These are phyloP conservation scores for Pterocarpus santalinus DNA, from an alignment of 306 rosid genomes.

Conservation along the genomic window DNA sequence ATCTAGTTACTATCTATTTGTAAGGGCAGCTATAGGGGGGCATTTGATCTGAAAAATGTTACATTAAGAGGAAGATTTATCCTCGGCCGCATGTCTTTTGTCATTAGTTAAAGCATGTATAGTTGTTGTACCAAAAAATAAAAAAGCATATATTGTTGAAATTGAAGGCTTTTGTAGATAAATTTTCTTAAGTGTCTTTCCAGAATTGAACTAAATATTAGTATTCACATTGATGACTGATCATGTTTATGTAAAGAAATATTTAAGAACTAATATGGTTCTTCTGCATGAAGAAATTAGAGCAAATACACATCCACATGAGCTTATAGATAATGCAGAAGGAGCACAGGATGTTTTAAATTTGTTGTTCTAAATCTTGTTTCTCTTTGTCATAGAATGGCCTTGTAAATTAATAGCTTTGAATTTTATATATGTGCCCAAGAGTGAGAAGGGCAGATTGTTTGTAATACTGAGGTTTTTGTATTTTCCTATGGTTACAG, in stretches of 20 bases:
- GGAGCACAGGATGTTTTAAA: conserved; percentile 13
- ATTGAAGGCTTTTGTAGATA: conserved; percentile 6
- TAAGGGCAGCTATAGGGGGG: conserved; percentile 26
- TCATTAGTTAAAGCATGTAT: not conserved
- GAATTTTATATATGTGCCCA: conserved; percentile 26
- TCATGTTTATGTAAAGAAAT: conserved; percentile 25
- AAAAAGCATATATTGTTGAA: too few species aligned
- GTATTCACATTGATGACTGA: conserved; percentile 24
- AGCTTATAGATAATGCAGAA: not conserved
- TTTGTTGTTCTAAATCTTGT: conserved; percentile 29
- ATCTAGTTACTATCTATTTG: conserved; percentile 15
- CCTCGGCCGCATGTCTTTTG: conserved; percentile 8
- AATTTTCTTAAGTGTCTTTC: conserved; percentile 15
- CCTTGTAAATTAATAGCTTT: conserved; percentile 35
- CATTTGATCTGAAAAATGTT: conserved; percentile 16
- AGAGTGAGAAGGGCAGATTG: conserved; percentile 41
- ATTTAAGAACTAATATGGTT: conserved; percentile 28
- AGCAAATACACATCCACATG: conserved; percentile 27
- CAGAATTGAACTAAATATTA: conserved; percentile 26
- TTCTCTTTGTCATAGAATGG: conserved; percentile 24
- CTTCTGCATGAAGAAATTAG: conserved; percentile 22
- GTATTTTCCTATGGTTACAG: conserved; percentile 62
- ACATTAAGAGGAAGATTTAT: not conserved
- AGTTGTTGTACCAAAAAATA: not conserved
- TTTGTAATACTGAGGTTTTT: conserved; percentile 42